Evolutionary conservation across 2,329 filamentous ascomycete genomes (phyloP).

Genomic region (Phyllachora maydis): DNA sequence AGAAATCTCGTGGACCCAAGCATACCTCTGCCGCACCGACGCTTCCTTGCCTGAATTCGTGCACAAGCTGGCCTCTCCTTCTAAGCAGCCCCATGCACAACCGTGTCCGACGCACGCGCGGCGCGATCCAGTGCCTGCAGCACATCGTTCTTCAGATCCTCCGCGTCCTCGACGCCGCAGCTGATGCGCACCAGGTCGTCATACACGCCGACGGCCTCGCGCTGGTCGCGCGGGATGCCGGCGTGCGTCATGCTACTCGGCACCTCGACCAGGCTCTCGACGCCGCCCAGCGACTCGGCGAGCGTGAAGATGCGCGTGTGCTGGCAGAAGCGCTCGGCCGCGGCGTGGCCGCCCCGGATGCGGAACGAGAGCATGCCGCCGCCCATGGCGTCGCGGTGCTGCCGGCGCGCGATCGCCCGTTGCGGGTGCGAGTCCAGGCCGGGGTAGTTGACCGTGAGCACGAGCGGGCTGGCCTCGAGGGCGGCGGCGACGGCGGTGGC

Average conservation of each 20-base stretch:
- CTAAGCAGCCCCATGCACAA: no score
- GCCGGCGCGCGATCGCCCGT: slow-evolving; percentile 63
- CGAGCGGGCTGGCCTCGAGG: slow-evolving; percentile 60
- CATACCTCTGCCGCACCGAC: no score
- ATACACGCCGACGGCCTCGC: slow-evolving; percentile 83
- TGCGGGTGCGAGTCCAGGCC: slow-evolving; percentile 77
- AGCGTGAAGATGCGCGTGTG: slow-evolving; percentile 77
- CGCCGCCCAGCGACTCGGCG: slow-evolving; percentile 72
- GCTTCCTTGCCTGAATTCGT: no score
- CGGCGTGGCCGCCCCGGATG: slow-evolving; percentile 65
- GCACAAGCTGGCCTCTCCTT: no score
- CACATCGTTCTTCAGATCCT: slow-evolving; percentile 67
- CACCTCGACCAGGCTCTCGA: slow-evolving; percentile 82
- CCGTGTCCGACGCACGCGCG: slow-evolving; percentile 17
- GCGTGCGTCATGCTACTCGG: slow-evolving; percentile 95
- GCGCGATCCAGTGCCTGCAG: slow-evolving; percentile 62
- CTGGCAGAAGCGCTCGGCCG: slow-evolving; percentile 85
- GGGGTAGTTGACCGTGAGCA: slow-evolving; percentile 88
- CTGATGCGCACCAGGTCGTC: slow-evolving; percentile 87
- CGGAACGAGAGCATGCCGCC: slow-evolving; percentile 97
- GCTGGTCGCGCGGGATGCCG: slow-evolving; percentile 75
- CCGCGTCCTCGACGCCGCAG: slow-evolving; percentile 82
- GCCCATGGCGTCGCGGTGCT: slow-evolving; percentile 86
- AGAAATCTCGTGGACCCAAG: no score
- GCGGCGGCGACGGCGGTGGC: slow-evolving; percentile 57